Conservation (phyloP, 2,329 filamentous ascomycete species). For the Penicillium sp. region DNA sequence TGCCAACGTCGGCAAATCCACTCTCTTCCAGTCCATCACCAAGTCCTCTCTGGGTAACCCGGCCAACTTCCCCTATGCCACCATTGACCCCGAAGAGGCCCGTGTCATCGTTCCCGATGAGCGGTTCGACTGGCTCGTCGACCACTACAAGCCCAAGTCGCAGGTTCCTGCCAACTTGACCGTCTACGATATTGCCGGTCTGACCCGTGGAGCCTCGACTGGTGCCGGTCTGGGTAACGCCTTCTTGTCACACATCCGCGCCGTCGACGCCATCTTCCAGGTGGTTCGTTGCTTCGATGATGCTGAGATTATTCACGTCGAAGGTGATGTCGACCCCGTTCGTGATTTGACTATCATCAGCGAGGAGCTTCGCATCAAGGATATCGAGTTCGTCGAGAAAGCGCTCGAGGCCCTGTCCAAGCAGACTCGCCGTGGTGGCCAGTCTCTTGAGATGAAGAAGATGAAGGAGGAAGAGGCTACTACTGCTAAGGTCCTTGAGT, state of each 20-base stretch:
- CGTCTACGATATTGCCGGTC: constrained; percentile 95
- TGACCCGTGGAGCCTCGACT: constrained; percentile 91
- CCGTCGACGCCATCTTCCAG: constrained; percentile 96
- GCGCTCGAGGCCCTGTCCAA: constrained; percentile 86
- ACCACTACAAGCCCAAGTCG: constrained; percentile 98
- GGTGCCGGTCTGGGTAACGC: constrained; percentile 96
- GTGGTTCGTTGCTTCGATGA: constrained; percentile 97
- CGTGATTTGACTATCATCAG: constrained; percentile 95
- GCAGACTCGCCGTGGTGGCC: constrained; percentile 89
- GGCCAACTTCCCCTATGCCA: constrained; percentile 98
- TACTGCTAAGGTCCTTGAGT: constrained; percentile 80
- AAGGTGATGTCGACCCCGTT: constrained; percentile 93
- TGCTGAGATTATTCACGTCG: constrained; percentile 98
- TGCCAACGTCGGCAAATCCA: constrained; percentile 98
- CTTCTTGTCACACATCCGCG: constrained; percentile 97
- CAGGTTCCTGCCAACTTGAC: constrained; percentile 95
- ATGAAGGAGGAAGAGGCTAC: constrained; percentile 88
- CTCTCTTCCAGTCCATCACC: constrained; percentile 98
- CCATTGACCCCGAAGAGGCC: constrained; percentile 97
- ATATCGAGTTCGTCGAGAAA: constrained; percentile 98
- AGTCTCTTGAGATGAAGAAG: constrained; percentile 97
- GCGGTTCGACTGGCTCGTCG: constrained; percentile 89
- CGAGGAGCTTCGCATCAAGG: constrained; percentile 93
- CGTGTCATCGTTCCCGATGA: constrained; percentile 95
- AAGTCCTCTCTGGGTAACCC: constrained; percentile 97